Evolutionary conservation across 176 grass and related monocot species (phyloP).

Genomic region (maize (Zea mays)): DNA sequence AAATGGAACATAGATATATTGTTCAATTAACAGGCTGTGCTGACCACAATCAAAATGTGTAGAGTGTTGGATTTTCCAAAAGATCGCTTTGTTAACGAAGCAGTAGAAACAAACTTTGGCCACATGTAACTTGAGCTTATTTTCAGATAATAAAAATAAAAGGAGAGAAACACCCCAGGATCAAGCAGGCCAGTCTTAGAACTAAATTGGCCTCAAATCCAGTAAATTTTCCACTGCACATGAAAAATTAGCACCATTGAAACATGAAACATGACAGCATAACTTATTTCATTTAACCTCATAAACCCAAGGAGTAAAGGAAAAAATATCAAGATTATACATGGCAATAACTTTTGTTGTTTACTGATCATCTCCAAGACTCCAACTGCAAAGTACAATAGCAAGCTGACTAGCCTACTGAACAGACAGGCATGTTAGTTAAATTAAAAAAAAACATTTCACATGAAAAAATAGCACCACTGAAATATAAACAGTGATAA

Average conservation of each 20-base stretch:
- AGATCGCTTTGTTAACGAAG: background rate
- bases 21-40: slow-evolving; percentile 1
- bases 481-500: background rate
- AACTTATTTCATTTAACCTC: background rate
- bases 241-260: background rate
- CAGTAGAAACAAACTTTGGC: background rate
- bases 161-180: background rate
- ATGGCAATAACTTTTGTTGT: background rate
- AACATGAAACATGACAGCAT: background rate
- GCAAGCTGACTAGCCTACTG: background rate
- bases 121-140: background rate
- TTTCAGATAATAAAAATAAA: background rate
- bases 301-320: background rate
- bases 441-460: slow-evolving; percentile 5
- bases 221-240: background rate
- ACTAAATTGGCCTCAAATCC: background rate
- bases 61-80: slow-evolving; percentile 1
- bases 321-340: background rate
- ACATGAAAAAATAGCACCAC: background rate
- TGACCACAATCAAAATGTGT: background rate
- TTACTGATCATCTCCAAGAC: background rate
- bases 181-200: background rate
- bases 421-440: background rate
- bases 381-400: background rate
- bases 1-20: slow-evolving; percentile 41